Percentiles rank a stretch among this genome's conserved stretches.
phyloP scores from a whole-genome alignment of 768 basidiomycete species.

The Lepiota subincarnata region DNA sequence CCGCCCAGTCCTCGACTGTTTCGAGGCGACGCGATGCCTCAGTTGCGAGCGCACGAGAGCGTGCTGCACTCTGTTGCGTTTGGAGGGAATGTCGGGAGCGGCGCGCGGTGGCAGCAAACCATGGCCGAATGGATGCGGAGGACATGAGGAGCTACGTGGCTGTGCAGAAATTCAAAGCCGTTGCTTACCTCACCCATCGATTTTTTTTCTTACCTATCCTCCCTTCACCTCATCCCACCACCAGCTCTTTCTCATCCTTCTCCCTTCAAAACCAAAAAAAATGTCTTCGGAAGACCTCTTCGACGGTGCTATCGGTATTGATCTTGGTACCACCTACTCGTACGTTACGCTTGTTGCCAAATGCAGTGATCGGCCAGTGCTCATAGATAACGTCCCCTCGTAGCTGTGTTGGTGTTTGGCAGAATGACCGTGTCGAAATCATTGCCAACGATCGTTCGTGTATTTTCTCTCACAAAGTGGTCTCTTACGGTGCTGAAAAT shows the following conservation, averaged over 20 bases:
- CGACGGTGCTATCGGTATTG: conserved; percentile 96
- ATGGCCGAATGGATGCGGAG: conserved; percentile 32
- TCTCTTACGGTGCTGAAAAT: not conserved
- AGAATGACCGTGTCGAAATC: conserved; percentile 99
- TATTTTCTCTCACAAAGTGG: not conserved
- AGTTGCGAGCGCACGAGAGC: conserved; percentile 24
- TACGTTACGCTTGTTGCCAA: conserved; percentile 32
- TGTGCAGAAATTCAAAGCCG: conserved; percentile 35
- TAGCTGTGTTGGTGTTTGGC: conserved; percentile 98
- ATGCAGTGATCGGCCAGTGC: conserved; percentile 2
- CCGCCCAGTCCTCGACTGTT: conserved; percentile 59
- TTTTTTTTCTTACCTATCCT: conserved; percentile 42
- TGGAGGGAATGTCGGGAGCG: conserved; percentile 20
- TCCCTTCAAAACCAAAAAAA: conserved; percentile 45
- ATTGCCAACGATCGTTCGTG: conserved; percentile 92
- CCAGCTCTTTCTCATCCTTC: conserved; percentile 26
- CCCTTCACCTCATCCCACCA: conserved; percentile 35
- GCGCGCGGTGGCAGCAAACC: conserved; percentile 31
- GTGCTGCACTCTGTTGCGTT: conserved; percentile 12
- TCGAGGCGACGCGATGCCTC: conserved; percentile 27
- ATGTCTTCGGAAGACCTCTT: conserved; percentile 77
- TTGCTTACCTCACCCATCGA: conserved; percentile 58
- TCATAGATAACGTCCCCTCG: conserved; percentile 13
- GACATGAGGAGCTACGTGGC: conserved; percentile 40
- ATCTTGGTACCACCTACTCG: conserved; percentile 98